Conservation (phyloP, 2,329 filamentous ascomycete genomes). For the Diaporthe sp. region DNA sequence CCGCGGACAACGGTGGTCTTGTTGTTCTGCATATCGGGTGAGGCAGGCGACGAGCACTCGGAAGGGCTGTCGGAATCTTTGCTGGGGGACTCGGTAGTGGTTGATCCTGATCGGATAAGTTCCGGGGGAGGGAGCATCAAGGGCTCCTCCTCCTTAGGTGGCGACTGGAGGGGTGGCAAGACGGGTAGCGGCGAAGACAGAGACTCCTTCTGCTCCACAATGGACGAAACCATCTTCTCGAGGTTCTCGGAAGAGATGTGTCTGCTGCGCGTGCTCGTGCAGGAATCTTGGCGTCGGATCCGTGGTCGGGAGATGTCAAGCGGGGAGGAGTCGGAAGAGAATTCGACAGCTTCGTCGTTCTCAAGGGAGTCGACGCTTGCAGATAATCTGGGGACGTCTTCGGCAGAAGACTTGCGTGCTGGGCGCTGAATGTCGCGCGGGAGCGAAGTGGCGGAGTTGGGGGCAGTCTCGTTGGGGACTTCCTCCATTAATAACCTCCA, state of each 20-base stretch:
- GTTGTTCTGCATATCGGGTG: constrained; percentile 68
- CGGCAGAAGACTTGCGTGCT: constrained; percentile 50
- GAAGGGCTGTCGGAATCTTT: constrained; percentile 74
- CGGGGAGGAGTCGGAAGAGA: constrained; percentile 66
- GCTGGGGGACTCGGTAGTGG: constrained; percentile 63
- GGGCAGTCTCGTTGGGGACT: constrained; percentile 35
- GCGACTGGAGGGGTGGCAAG: constrained; percentile 53
- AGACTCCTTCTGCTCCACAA: constrained; percentile 87
- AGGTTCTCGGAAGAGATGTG: constrained; percentile 93
- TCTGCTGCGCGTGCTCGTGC: constrained; percentile 77
- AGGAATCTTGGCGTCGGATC: constrained; percentile 80
- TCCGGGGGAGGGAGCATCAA: constrained; percentile 46
- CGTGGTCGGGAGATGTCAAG: constrained; percentile 76
- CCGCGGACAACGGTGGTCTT: constrained; percentile 81
- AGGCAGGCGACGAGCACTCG: constrained; percentile 53
- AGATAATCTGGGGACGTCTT: constrained; percentile 80
- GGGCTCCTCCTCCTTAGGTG: constrained; percentile 62
- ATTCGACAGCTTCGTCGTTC: constrained; percentile 77
- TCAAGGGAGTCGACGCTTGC: constrained; percentile 82
- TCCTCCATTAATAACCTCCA: constrained; percentile 97
- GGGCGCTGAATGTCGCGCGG: constrained; percentile 62
- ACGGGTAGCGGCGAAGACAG: constrained; percentile 69
- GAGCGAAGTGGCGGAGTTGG: constrained; percentile 60
- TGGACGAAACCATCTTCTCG: constrained; percentile 93
- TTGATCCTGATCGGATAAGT: constrained; percentile 58